phyloP scores from a whole-genome alignment of 2,329 filamentous ascomycete genomes.

The Gliomastix tumulicola region DNA sequence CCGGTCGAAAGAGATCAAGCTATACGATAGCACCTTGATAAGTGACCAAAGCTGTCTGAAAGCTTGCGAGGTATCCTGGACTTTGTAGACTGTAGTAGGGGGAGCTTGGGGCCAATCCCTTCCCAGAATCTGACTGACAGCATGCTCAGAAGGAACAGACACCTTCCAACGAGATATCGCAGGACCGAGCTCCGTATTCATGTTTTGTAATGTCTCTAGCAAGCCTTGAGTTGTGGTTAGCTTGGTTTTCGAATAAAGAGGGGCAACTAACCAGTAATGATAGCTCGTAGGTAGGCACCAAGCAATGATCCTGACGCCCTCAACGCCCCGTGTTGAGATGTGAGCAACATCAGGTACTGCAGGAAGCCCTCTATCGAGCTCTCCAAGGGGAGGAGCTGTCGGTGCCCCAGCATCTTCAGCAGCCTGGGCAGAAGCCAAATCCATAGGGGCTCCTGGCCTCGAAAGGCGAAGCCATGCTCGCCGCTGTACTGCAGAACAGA shows the following conservation, averaged over 20 bases:
- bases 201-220: too few species aligned
- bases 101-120: conserved; percentile 10
- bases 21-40: conserved; percentile 33
- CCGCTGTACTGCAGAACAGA: conserved; percentile 48
- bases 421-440: conserved; percentile 56
- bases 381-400: conserved; percentile 36
- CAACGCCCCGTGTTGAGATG: conserved; percentile 33
- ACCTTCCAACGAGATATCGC: too few species aligned
- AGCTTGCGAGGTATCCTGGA: conserved; percentile 33
- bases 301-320: conserved; percentile 41
- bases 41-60: conserved; percentile 38
- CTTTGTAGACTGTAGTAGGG: conserved; percentile 27
- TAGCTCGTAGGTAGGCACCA: conserved; percentile 39
- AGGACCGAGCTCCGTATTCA: too few species aligned
- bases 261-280: conserved; percentile 33
- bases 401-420: conserved; percentile 49
- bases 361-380: conserved; percentile 47
- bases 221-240: too few species aligned
- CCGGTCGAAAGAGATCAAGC: conserved; percentile 23
- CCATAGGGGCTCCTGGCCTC: conserved; percentile 57
- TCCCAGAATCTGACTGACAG: conserved; percentile 25
- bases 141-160: too few species aligned
- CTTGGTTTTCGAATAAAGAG: too few species aligned
- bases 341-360: conserved; percentile 36
- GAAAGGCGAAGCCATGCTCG: conserved; percentile 35